Base-by-base conservation (phyloP, 768 basidiomycete species). In the Termitomyces eurrhizus region DNA sequence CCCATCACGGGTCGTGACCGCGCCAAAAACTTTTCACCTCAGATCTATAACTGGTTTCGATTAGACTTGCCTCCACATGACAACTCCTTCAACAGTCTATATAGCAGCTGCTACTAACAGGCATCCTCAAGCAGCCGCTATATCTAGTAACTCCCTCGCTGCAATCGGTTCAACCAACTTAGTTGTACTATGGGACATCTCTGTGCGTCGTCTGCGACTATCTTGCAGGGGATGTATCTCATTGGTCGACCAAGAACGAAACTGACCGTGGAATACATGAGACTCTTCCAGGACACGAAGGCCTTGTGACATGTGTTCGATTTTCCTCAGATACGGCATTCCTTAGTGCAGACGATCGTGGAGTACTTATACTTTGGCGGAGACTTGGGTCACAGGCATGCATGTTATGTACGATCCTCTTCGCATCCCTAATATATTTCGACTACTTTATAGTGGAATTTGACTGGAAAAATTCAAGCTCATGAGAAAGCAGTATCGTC, bases 221-320 rank as follows among this genome's bases (percentile, higher is more conserved):
- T 32, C 18, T 44, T n/a, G 3, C 18, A 35, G 37, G 26, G 32
- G 45, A 59, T 24, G 14, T 5, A 26, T 35, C 57, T 64, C 26
- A 68, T 49, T 32, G 18, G 26, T 64, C 36, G 8, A 48, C 52
- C 24, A 63, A 91, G 88, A 77, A 80, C 59, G 65, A 69, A 16
- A 57, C 65, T 12, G 83, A 85, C 64, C 70, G 69, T 49, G 88
- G 90, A 1, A 79, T 95, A 33, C 75, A 76, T 21, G 74, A 80
- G 57, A 95, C 93, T 1, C 78, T 98, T 7, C 82, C 87, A 1
- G 93, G 88, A 4, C 93, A 95, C 67, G 73, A 83, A 50, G 86
- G 85, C 11, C 68, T 83, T 18, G 83, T 98, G 24, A 94, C 94
- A 24, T 89, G 86, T 50, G 80, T 95, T 49, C 85, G 84, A 49